Evolutionary conservation across 345 rosid species (phyloP).

Genomic region (Fremontodendron californicum): DNA sequence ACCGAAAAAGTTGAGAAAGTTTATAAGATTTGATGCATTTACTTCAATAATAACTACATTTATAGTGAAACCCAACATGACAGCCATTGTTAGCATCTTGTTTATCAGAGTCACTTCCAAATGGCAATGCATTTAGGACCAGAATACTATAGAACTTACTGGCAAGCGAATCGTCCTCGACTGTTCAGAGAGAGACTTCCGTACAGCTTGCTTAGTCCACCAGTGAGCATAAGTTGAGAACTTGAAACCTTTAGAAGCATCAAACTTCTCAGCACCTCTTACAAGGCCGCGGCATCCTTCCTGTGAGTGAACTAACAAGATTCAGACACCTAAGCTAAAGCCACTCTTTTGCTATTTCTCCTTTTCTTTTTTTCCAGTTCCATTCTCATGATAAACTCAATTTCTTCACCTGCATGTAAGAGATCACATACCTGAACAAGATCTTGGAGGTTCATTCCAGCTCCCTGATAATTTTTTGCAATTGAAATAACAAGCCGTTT

Average conservation of each 20-base stretch:
- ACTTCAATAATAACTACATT: not conserved
- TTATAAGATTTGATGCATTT: not conserved
- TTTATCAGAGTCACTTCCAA: not conserved
- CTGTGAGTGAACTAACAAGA: slow-evolving; percentile 32
- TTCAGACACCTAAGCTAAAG: slow-evolving; percentile 12
- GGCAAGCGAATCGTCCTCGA: slow-evolving; percentile 86
- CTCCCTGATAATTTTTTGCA: slow-evolving; percentile 86
- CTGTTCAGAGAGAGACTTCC: slow-evolving; percentile 82
- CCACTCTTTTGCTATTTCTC: not conserved
- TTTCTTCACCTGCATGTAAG: not conserved
- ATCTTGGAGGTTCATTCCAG: slow-evolving; percentile 90
- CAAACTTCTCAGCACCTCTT: slow-evolving; percentile 88
- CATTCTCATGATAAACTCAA: not conserved
- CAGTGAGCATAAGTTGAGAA: slow-evolving; percentile 97
- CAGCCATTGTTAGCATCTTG: not conserved
- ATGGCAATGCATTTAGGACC: slow-evolving; percentile 1
- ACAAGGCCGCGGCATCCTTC: slow-evolving; percentile 96
- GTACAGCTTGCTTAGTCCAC: slow-evolving; percentile 96
- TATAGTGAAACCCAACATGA: not conserved
- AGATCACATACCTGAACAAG: slow-evolving; percentile 75
- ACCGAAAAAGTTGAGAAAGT: slow-evolving; percentile 5
- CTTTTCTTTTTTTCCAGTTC: not conserved
- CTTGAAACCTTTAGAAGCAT: slow-evolving; percentile 92
- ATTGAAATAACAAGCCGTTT: slow-evolving; percentile 93
- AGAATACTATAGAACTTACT: slow-evolving; percentile 37